Base-by-base conservation (phyloP, 176 grass and related monocot genomes). In the Thalia dealbata region DNA sequence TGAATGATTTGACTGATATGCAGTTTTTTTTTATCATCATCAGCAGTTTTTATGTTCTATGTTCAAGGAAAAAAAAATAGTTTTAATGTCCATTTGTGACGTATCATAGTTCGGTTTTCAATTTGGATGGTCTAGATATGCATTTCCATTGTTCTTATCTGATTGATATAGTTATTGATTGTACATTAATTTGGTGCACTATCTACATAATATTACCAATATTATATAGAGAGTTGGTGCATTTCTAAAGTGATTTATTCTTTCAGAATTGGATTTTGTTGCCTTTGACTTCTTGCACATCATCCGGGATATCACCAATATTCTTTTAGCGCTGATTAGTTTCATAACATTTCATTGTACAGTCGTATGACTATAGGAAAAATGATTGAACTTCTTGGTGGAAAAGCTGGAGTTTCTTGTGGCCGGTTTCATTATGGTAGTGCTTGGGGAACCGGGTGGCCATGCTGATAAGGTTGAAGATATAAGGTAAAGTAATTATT, bases 311-410 rank as follows among this genome's bases (percentile, higher is more conserved):
- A 8, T 50, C 71, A 50, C 76, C 15, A 46, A 52, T 21, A 12
- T 71, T 70, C 27, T 64, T 60, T 24, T 50, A 24, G 54, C 26
- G 18, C 50, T 50, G n/a, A 45, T 19, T 59, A 66, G 25, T 59
- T 81, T 25, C 7, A 28, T 25, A 24, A 43, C 27, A 24, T 73
- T 83, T 69, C 68, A 23, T 30, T 73, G 44, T 32, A 16, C 75
- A 96, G 89, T 88, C 89, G 93, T 66, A 97, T 97, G 93, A 97
- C 93, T 22, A 90, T 97, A 58, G 93, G 93, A 59, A 97, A 97
- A 88, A 97, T 97, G 93, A 97, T 97, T 75, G 93, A 97, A 68
- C 87, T 97, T 75, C 62, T 97, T 78, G 93, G 93, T 73, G 89
- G 93, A 71, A 97, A 97, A 76, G 93, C 93, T 78, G 93, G 93